Evolutionary conservation across 73 alveolate species (phyloP).

Genomic region (Stentor coeruleus): DNA sequence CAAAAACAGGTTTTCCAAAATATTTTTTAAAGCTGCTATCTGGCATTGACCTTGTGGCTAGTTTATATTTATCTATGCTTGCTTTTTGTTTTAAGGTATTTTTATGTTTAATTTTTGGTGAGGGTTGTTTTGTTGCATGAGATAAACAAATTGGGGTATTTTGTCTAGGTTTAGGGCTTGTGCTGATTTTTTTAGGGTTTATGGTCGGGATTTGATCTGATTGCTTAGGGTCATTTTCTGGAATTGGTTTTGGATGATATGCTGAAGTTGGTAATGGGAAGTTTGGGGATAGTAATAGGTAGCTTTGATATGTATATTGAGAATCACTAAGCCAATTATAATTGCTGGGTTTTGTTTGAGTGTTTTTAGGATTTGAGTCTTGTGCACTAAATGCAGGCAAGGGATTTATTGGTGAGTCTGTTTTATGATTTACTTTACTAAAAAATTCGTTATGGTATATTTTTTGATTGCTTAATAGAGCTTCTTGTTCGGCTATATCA

Average conservation of each 20-base stretch:
- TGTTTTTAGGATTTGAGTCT: not conserved
- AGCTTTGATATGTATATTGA: not conserved
- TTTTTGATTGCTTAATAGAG: not conserved
- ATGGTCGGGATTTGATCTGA: not conserved
- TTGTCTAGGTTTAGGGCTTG: not conserved
- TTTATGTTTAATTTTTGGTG: not conserved
- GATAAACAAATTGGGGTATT: not conserved
- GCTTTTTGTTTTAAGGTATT: not conserved
- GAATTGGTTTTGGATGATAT: not conserved
- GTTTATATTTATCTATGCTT: slow-evolving; percentile 34
- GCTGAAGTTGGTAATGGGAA: not conserved
- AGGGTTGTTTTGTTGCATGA: not conserved
- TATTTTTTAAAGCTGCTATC: slow-evolving; percentile 89
- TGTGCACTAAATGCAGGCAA: not conserved
- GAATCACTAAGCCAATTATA: not conserved
- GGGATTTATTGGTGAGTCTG: not conserved
- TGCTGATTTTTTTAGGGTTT: not conserved
- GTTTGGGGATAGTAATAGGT: not conserved
- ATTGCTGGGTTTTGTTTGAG: not conserved
- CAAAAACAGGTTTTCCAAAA: slow-evolving; percentile 97
- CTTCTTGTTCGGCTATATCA: not conserved
- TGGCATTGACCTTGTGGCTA: slow-evolving; percentile 94
- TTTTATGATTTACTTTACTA: not conserved
- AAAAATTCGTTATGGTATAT: not conserved
- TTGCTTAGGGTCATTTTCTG: not conserved